Percentiles rank a stretch among this genome's conserved stretches.
Evolutionary conservation across 108 stramenopile genomes (phyloP).

Genomic region (Stephanodiscus triporus): DNA sequence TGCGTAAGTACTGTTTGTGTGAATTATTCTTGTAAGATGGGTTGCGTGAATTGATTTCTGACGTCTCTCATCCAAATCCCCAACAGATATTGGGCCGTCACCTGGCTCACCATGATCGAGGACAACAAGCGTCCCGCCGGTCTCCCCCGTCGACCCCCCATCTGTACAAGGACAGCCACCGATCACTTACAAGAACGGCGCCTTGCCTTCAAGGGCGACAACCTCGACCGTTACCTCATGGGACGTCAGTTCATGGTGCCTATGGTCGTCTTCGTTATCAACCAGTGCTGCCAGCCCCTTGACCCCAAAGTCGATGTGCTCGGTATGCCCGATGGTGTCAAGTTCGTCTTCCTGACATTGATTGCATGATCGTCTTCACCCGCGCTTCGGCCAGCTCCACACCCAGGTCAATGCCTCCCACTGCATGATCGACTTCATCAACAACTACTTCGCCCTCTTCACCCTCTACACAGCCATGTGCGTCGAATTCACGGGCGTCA

Average conservation of each 20-base stretch:
- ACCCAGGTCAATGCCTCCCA: slow-evolving; percentile 81
- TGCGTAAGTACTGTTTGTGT: slow-evolving; percentile 28
- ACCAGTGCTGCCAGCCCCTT: slow-evolving; percentile 66
- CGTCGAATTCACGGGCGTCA: slow-evolving; percentile 67
- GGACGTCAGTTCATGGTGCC: slow-evolving; percentile 92
- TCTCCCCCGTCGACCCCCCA: slow-evolving; percentile 69
- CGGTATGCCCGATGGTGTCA: slow-evolving; percentile 58
- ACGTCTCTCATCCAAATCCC: too few species aligned
- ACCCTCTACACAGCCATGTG: slow-evolving; percentile 60
- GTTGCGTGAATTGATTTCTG: too few species aligned
- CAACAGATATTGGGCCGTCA: slow-evolving; percentile 36
- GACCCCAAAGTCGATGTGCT: slow-evolving; percentile 56
- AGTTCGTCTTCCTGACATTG: slow-evolving; percentile 68
- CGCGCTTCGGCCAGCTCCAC: slow-evolving; percentile 77
- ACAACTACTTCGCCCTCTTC: slow-evolving; percentile 80
- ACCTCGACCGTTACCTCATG: slow-evolving; percentile 85
- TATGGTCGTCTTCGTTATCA: slow-evolving; percentile 72
- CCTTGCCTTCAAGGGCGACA: slow-evolving; percentile 81
- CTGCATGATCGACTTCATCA: slow-evolving; percentile 87
- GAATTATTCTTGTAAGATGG: neutral
- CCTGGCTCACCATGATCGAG: slow-evolving; percentile 81
- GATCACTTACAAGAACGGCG: slow-evolving; percentile 62
- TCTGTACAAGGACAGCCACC: slow-evolving; percentile 77
- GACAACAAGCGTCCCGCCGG: slow-evolving; percentile 76
- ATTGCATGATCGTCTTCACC: slow-evolving; percentile 73